phyloP scores from a whole-genome alignment of 2,329 filamentous ascomycete genomes.

The Pseudogymnoascus sp. region DNA sequence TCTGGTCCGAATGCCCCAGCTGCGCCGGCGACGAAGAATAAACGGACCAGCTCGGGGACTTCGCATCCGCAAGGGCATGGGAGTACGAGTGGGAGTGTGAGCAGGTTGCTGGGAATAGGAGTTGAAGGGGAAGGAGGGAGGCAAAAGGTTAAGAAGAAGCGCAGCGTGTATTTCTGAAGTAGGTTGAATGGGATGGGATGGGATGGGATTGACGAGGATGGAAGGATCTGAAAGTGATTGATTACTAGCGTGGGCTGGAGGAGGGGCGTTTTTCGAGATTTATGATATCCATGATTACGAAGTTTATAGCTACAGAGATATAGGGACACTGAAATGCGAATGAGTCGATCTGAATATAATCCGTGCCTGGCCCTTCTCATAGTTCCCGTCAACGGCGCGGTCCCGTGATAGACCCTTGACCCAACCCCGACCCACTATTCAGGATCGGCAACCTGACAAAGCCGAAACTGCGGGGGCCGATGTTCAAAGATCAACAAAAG shows the following conservation, averaged over 20 bases:
- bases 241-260: neutral
- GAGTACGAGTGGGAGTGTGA: neutral
- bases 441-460: slow-evolving; percentile 2
- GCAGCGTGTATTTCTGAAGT: slow-evolving; percentile 10
- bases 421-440: too few relatives aligned
- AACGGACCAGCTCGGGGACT: neutral
- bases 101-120: neutral
- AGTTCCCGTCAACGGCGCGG: neutral
- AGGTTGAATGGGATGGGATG: neutral
- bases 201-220: neutral
- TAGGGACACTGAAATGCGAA: neutral
- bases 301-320: neutral
- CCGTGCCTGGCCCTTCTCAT: slow-evolving; percentile 5
- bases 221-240: neutral
- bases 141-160: slow-evolving; percentile 13
- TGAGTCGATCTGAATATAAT: neutral
- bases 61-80: neutral
- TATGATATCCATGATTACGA: slow-evolving; percentile 6
- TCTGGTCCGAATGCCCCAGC: neutral
- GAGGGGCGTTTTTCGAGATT: neutral
- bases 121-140: neutral
- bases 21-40: neutral
- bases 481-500: neutral
- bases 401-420: slow-evolving; percentile 3
- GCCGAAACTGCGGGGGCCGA: slow-evolving; percentile 1